phyloP scores from a whole-genome alignment of 495 filamentous ascomycete genomes.

The Penicillium ochrochloron region DNA sequence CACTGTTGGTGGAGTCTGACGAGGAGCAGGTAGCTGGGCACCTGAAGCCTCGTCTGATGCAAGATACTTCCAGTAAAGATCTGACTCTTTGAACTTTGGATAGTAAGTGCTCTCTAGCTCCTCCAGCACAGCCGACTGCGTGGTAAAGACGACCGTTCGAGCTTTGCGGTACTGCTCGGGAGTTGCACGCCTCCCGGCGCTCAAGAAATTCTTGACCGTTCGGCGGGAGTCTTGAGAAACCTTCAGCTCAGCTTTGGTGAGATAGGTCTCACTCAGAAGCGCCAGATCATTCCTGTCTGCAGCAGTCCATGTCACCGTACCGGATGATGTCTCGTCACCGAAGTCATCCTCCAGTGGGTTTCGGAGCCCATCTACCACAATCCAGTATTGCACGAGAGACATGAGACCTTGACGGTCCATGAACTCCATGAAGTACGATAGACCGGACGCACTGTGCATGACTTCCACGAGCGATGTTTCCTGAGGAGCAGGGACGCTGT shows the following conservation, averaged over 20 bases:
- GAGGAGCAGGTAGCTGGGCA: constrained; percentile 32
- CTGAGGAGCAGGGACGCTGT: constrained; percentile 59
- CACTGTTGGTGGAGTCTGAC: constrained; percentile 30
- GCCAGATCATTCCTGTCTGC: constrained; percentile 85
- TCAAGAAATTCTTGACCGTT: constrained; percentile 76
- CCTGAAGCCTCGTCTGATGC: constrained; percentile 81
- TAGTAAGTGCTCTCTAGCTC: constrained; percentile 80
- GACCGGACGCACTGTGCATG: constrained; percentile 81
- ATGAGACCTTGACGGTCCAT: constrained; percentile 93
- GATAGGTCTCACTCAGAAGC: constrained; percentile 88
- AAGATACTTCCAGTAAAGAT: constrained; percentile 93
- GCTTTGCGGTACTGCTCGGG: constrained; percentile 83
- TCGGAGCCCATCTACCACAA: constrained; percentile 96
- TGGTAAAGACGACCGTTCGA: constrained; percentile 76
- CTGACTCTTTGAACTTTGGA: constrained; percentile 85
- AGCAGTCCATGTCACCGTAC: constrained; percentile 75
- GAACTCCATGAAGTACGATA: constrained; percentile 99
- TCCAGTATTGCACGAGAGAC: constrained; percentile 95
- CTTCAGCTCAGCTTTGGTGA: constrained; percentile 79
- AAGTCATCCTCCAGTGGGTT: constrained; percentile 92
- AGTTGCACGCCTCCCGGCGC: constrained; percentile 73
- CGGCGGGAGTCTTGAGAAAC: constrained; percentile 69
- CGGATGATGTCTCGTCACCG: constrained; percentile 67
- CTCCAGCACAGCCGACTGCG: constrained; percentile 82
- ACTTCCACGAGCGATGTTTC: constrained; percentile 79